A percentile compares a stretch with the other conserved stretches of the same genome.
These are phyloP conservation scores for Endotrypanum monterogeii DNA, from an alignment of 208 protist species.

Conservation along the genomic window DNA sequence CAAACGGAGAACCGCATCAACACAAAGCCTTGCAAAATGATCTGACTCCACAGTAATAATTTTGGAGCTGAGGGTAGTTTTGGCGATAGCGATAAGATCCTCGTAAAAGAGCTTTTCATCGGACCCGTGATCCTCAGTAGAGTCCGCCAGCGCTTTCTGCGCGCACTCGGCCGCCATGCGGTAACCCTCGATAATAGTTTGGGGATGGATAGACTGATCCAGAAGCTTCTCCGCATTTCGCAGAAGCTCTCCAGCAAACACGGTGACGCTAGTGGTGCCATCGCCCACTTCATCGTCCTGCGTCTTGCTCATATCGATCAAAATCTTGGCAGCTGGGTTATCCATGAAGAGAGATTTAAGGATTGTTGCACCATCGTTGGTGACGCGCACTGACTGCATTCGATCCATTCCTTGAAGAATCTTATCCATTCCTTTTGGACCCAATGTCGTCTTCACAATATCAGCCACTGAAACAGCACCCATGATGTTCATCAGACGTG, in stretches of 20 bases:
- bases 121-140: constrained; percentile 79
- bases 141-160: constrained; percentile 80
- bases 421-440: constrained; percentile 99
- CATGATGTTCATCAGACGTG: constrained; percentile 93
- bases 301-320: constrained; percentile 99
- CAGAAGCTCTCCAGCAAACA: constrained; percentile 99
- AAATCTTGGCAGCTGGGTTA: constrained; percentile 98
- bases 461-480: constrained; percentile 93
- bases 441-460: constrained; percentile 99
- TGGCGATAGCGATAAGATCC: constrained; percentile 98
- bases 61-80: constrained; percentile 99
- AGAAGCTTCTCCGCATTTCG: constrained; percentile 98
- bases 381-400: constrained; percentile 94
- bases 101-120: constrained; percentile 94
- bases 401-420: constrained; percentile 91
- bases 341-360: constrained; percentile 98
- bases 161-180: constrained; percentile 82
- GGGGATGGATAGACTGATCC: constrained; percentile 98
- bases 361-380: constrained; percentile 99
- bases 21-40: constrained; percentile 98
- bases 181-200: constrained; percentile 98
- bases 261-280: constrained; percentile 99
- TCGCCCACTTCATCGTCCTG: constrained; percentile 99
- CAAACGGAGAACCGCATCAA: constrained; percentile 98
- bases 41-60: constrained; percentile 97